These are phyloP conservation scores for Boletus subparvulus DNA, from an alignment of 768 basidiomycete species.

Conservation along the genomic window DNA sequence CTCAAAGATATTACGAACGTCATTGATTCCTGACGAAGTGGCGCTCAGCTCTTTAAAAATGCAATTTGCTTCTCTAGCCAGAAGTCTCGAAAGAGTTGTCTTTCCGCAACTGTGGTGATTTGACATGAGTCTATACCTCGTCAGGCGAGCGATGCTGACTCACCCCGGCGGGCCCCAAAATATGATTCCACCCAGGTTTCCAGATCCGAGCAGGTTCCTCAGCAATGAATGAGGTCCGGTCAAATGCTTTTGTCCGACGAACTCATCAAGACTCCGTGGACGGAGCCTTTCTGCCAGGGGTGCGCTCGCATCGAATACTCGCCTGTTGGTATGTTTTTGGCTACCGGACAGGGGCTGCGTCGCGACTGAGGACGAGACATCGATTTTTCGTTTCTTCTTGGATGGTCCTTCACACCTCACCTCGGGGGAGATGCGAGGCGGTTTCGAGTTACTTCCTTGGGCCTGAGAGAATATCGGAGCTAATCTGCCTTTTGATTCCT, in stretches of 20 bases:
- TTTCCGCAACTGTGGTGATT: slow-evolving; percentile 55
- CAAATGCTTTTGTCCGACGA: slow-evolving; percentile 71
- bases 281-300: slow-evolving; percentile 75
- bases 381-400: slow-evolving; percentile 33
- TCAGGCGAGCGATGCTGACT: background rate
- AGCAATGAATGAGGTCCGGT: slow-evolving; percentile 58
- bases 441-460: slow-evolving; percentile 7
- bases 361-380: slow-evolving; percentile 3
- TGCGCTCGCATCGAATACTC: slow-evolving; percentile 17
- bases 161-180: slow-evolving; percentile 79
- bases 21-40: slow-evolving; percentile 65
- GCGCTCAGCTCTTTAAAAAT: slow-evolving; percentile 77
- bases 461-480: slow-evolving; percentile 44
- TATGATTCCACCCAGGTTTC: slow-evolving; percentile 59
- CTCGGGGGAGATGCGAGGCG: slow-evolving; percentile 17
- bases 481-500: slow-evolving; percentile 27
- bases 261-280: slow-evolving; percentile 60
- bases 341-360: slow-evolving; percentile 7
- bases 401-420: slow-evolving; percentile 8
- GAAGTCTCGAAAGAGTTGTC: slow-evolving; percentile 71
- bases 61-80: slow-evolving; percentile 58
- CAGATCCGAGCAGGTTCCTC: slow-evolving; percentile 47
- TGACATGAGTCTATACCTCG: background rate
- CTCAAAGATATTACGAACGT: slow-evolving; percentile 72
- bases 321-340: slow-evolving; percentile 25